Conservation (phyloP, 306 rosid genomes). For the Cucurbita maxima region DNA sequence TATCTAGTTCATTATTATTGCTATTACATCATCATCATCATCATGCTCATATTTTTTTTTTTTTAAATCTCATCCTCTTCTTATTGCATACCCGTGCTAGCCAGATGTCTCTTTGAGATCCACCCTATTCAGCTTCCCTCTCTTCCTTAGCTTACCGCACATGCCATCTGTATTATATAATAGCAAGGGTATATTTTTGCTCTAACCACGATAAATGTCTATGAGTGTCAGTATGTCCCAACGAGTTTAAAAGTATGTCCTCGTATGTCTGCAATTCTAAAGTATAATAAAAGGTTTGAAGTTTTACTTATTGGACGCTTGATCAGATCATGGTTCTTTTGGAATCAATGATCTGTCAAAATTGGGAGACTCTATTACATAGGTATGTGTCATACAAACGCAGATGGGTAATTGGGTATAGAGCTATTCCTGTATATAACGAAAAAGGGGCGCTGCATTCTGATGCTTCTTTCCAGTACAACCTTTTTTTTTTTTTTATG, state of each 20-base stretch:
- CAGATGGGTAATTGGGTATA: background rate
- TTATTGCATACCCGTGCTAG: background rate
- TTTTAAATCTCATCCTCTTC: background rate
- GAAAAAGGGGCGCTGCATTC: background rate
- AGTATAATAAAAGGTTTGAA: background rate
- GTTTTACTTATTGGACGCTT: background rate
- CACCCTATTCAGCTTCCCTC: background rate
- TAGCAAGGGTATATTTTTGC: background rate
- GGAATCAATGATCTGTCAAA: background rate
- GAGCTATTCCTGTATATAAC: background rate
- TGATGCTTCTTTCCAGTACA: background rate
- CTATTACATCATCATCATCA: background rate
- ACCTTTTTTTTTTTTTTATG: background rate
- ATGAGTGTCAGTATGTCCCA: background rate
- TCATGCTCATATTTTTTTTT: background rate
- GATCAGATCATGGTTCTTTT: background rate
- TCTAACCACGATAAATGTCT: background rate
- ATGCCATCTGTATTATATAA: background rate
- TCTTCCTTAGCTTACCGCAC: background rate
- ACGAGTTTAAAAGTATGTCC: background rate
- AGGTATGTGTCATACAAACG: background rate
- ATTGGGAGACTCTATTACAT: background rate
- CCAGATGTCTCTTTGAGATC: background rate
- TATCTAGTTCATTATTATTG: background rate
- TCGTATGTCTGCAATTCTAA: background rate